These are phyloP conservation scores for Plenodomus biglobosus DNA, from an alignment of 2,329 filamentous ascomycete species.

Conservation along the genomic window DNA sequence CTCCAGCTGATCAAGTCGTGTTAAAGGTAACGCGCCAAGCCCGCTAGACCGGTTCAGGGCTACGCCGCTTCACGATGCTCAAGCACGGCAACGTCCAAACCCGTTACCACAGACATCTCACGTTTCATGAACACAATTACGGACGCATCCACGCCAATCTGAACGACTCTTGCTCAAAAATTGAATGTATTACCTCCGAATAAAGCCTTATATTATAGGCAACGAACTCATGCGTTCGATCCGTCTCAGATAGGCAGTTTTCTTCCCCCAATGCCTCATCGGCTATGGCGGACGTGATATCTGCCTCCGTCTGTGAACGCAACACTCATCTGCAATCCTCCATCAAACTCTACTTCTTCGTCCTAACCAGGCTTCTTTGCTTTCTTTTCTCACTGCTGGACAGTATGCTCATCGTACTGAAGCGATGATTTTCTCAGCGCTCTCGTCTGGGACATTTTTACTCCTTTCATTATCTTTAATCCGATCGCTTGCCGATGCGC, in stretches of 20 bases:
- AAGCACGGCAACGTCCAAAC: neutral
- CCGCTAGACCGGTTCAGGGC: no score
- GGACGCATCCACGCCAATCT: neutral
- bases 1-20: no score
- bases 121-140: neutral
- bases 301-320: neutral
- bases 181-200: neutral
- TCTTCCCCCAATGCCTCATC: neutral
- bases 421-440: slow-evolving; percentile 29
- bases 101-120: neutral
- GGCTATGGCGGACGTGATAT: neutral
- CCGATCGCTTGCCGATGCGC: slow-evolving; percentile 20
- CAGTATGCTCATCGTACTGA: slow-evolving; percentile 33
- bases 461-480: slow-evolving; percentile 22
- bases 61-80: neutral
- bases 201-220: neutral
- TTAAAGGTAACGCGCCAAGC: no score
- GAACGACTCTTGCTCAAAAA: neutral
- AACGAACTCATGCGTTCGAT: neutral
- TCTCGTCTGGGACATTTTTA: slow-evolving; percentile 13
- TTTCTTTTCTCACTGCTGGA: slow-evolving; percentile 17
- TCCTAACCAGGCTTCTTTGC: slow-evolving; percentile 1
- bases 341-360: neutral
- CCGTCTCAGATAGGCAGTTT: neutral
- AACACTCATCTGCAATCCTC: neutral